Conservation (phyloP, 1,284 basidiomycete genomes). For the Apiotrichum gamsii region DNA sequence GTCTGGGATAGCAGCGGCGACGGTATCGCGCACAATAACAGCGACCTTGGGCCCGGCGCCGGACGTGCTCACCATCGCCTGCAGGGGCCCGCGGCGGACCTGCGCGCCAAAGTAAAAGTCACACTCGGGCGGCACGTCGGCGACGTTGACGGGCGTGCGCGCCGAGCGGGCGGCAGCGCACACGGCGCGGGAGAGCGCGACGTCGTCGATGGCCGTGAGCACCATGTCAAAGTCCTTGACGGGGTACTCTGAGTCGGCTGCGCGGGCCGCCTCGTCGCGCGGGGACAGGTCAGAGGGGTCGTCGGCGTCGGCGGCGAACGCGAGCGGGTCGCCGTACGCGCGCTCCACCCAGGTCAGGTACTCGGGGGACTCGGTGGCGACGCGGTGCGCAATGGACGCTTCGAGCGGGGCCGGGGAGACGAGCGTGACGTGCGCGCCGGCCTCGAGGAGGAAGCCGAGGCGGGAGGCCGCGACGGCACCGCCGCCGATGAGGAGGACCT, state of each 20-base stretch:
- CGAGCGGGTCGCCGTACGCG: constrained; percentile 50
- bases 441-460: constrained; percentile 49
- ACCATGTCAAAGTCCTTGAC: constrained; percentile 70
- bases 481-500: constrained; percentile 54
- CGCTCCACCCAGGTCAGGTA: constrained; percentile 69
- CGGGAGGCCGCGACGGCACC: constrained; percentile 54
- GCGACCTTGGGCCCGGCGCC: constrained; percentile 87
- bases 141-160: constrained; percentile 86
- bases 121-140: constrained; percentile 89
- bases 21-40: constrained; percentile 65
- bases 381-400: constrained; percentile 47
- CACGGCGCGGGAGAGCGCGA: constrained; percentile 62
- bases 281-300: constrained; percentile 48
- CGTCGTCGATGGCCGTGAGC: constrained; percentile 88
- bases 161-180: constrained; percentile 63
- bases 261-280: constrained; percentile 3
- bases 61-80: constrained; percentile 93
- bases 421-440: constrained; percentile 47
- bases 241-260: constrained; percentile 28
- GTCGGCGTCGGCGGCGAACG: not conserved
- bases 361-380: constrained; percentile 46
- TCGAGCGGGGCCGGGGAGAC: constrained; percentile 50
- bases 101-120: constrained; percentile 99
- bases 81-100: constrained; percentile 81
- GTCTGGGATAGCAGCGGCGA: constrained; percentile 67